Percentiles rank a stretch among this genome's conserved stretches.
phyloP scores from a whole-genome alignment of 306 rosid species.

The Castanea crenata region DNA sequence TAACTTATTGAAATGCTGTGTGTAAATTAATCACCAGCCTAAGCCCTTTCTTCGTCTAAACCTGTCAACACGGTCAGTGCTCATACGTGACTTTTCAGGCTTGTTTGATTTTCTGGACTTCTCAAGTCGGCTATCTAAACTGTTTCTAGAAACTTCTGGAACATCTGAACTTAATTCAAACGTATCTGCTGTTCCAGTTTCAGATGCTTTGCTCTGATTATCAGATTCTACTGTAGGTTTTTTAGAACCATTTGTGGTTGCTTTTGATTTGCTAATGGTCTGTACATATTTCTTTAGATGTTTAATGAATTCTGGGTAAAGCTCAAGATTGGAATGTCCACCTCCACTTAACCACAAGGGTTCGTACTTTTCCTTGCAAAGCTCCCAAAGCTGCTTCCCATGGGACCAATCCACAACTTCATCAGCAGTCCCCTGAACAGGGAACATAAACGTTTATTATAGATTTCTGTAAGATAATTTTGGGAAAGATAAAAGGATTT shows the following conservation, averaged over 20 bases:
- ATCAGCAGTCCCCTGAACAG: conserved; percentile 83
- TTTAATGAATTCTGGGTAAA: conserved; percentile 85
- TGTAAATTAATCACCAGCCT: conserved; percentile 66
- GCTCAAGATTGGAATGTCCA: conserved; percentile 92
- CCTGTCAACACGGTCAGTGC: conserved; percentile 90
- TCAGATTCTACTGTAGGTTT: conserved; percentile 46
- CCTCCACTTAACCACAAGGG: conserved; percentile 96
- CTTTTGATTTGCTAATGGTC: conserved; percentile 69
- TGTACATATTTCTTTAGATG: conserved; percentile 96
- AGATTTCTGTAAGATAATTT: not conserved
- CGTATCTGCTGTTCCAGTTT: conserved; percentile 57
- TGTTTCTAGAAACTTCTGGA: conserved; percentile 93
- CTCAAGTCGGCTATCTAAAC: conserved; percentile 95
- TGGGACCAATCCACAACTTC: conserved; percentile 92
- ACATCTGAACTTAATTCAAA: conserved; percentile 46
- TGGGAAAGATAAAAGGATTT: not conserved
- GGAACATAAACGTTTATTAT: conserved; percentile 3
- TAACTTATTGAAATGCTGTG: conserved; percentile 46
- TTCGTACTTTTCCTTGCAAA: conserved; percentile 78
- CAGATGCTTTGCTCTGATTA: conserved; percentile 49
- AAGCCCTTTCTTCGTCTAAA: conserved; percentile 80
- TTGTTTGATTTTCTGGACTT: conserved; percentile 70
- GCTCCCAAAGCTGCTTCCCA: conserved; percentile 92
- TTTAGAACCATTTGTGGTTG: conserved; percentile 51
- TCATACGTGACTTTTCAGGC: conserved; percentile 93